Evolutionary conservation across 2,329 filamentous ascomycete species (phyloP), one percentile per base, ranked within the genome.

Genomic region (Fusarium veterinarium): DNA sequence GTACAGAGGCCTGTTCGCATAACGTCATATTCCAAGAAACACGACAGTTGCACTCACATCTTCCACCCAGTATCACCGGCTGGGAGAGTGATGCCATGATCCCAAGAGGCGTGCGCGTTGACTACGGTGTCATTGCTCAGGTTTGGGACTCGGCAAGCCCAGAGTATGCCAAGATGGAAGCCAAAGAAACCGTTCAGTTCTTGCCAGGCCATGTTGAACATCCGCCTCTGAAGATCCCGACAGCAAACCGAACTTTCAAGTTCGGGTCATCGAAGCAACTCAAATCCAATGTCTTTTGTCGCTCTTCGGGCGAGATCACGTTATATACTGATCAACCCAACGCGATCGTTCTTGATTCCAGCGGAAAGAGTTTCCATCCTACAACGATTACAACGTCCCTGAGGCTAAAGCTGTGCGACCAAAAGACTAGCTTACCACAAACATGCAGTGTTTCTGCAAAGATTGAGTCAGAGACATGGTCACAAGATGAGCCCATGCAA

Each of bases 1-100:
- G 64, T 13, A 67, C 64, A 13, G 64, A 67, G 30, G 64, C 64
- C 2, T 67, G 64, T 17, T 60, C 64, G 4, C 64, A 67, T 37
- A 66, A 66, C 8, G 33, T 67, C 38, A 65, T 66, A 28, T 67
- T 61, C 61, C 61, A 59, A 60, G 64, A 67, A n/a, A 59, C 37
- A 9, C 64, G 64, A 8, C 44, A 66, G 19, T 8, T 66, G 9
- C 64, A 67, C 31, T 60, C 33, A 0, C 61, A 66, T 23, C 61
- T 67, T 11, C 61, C 61, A 13, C 64, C 64, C 14, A 66, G 51
- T 20, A n/a, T 60, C 38, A 51, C 51, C 0, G 51, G 61, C 8
- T 66, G 64, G 64, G 64, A 51, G 38, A 37, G 51, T 17, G 64
- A 66, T n/a, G 64, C 38, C 0, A 67, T 67, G 64, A 45, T 51